A percentile compares a stretch with the other conserved stretches of the same genome.
Conservation (phyloP, 192 early-diverging fungal genomes). For the Mortierella claussenii region DNA sequence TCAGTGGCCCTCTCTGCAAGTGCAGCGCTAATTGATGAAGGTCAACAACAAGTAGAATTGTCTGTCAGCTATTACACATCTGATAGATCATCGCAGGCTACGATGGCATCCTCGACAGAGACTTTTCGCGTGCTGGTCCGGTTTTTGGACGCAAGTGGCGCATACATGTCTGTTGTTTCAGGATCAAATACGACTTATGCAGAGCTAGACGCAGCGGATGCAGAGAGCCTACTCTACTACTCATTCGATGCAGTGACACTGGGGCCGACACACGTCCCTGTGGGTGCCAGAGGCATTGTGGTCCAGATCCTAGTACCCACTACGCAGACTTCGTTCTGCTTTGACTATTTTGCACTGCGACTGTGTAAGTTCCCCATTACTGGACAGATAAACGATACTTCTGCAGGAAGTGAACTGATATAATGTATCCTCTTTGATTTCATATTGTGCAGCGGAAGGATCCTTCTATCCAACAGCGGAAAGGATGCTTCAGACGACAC, state of each 20-base stretch:
- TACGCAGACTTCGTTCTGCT: slow-evolving; percentile 35
- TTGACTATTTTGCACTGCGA: slow-evolving; percentile 47
- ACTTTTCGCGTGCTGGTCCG: slow-evolving; percentile 29
- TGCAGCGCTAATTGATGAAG: slow-evolving; percentile 26
- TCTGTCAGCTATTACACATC: slow-evolving; percentile 37
- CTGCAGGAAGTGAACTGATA: no score
- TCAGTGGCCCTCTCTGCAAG: slow-evolving; percentile 22
- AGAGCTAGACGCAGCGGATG: slow-evolving; percentile 11
- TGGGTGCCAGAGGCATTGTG: slow-evolving; percentile 25
- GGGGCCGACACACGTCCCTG: slow-evolving; percentile 14
- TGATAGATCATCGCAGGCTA: not conserved
- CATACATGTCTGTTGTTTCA: slow-evolving; percentile 8
- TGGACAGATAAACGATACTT: no score
- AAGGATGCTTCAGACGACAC: slow-evolving; percentile 24
- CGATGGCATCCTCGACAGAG: not conserved
- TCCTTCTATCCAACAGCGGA: slow-evolving; percentile 24
- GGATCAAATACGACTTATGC: not conserved
- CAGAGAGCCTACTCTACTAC: slow-evolving; percentile 40
- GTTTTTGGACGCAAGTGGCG: slow-evolving; percentile 30
- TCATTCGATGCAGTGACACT: slow-evolving; percentile 30
- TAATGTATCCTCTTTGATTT: not conserved
- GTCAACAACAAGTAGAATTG: slow-evolving; percentile 35
- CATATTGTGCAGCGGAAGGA: slow-evolving; percentile 21
- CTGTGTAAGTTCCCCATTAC: slow-evolving; percentile 22
- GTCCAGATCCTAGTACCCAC: slow-evolving; percentile 37